phyloP scores from a whole-genome alignment of 2,329 filamentous ascomycete species.

The Gremmenia infestans region DNA sequence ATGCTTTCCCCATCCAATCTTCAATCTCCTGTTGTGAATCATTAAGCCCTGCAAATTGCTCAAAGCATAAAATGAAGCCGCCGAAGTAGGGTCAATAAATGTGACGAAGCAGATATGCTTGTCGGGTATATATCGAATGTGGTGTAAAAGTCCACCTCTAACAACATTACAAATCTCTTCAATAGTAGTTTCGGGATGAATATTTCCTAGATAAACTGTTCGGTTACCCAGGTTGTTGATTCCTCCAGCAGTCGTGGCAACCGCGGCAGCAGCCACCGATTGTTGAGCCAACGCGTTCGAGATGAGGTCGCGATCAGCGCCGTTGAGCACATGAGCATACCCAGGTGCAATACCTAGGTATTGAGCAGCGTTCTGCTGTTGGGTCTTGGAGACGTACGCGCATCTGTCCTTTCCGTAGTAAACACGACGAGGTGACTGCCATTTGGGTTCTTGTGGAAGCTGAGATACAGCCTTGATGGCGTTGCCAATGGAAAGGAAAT shows the following conservation, averaged over 20 bases:
- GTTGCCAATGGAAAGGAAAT: slow-evolving; percentile 95
- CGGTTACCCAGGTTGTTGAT: slow-evolving; percentile 97
- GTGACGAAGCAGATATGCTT: slow-evolving; percentile 99
- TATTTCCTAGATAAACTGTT: slow-evolving; percentile 97
- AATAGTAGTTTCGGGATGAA: slow-evolving; percentile 96
- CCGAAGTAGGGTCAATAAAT: slow-evolving; percentile 97
- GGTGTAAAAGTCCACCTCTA: slow-evolving; percentile 87
- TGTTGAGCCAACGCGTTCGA: slow-evolving; percentile 95
- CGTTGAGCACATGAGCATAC: slow-evolving; percentile 93
- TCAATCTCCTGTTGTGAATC: slow-evolving; percentile 97
- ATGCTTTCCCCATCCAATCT: slow-evolving; percentile 99
- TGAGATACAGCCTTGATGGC: slow-evolving; percentile 97
- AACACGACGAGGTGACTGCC: slow-evolving; percentile 90
- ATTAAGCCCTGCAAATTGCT: slow-evolving; percentile 97
- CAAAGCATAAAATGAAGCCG: slow-evolving; percentile 94
- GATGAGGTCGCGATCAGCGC: slow-evolving; percentile 92
- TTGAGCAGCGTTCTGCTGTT: slow-evolving; percentile 98
- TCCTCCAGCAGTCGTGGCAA: slow-evolving; percentile 92
- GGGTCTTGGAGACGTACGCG: slow-evolving; percentile 97
- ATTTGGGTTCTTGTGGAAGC: slow-evolving; percentile 92
- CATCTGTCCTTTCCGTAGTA: slow-evolving; percentile 99
- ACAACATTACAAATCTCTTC: slow-evolving; percentile 99
- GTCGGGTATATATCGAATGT: slow-evolving; percentile 98
- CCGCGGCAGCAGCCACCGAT: slow-evolving; percentile 92
- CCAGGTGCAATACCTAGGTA: slow-evolving; percentile 96